These are phyloP conservation scores for Epicoccum nigrum DNA, from an alignment of 2,329 filamentous ascomycete species.

Conservation along the genomic window DNA sequence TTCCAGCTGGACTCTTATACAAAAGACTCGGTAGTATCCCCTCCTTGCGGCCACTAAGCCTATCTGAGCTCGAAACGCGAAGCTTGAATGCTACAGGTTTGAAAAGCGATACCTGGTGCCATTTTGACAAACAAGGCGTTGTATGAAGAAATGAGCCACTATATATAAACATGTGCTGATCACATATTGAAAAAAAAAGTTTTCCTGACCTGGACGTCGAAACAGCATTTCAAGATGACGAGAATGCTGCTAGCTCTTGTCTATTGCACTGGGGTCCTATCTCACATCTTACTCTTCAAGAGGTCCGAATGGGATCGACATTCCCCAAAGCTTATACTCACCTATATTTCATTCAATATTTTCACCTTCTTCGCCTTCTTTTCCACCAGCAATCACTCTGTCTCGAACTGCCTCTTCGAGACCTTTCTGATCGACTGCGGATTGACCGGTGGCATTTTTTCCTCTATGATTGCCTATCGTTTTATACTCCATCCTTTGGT, in stretches of 20 bases:
- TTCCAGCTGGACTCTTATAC: no score
- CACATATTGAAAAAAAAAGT: neutral
- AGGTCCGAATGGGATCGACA: conserved; percentile 7
- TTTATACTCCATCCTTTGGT: conserved; percentile 16
- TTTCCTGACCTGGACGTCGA: neutral
- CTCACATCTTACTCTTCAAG: neutral
- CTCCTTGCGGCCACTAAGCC: conserved; percentile 1
- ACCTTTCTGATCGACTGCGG: neutral
- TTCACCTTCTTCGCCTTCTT: neutral
- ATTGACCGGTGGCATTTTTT: neutral
- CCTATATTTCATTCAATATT: neutral
- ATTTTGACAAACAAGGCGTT: neutral
- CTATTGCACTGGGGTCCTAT: neutral
- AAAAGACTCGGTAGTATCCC: no score
- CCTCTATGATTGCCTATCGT: conserved; percentile 18
- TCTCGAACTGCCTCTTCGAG: neutral
- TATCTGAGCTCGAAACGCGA: conserved; percentile 12
- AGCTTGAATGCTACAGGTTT: neutral
- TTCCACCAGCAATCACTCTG: neutral
- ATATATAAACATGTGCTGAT: neutral
- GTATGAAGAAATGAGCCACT: neutral
- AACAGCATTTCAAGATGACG: neutral
- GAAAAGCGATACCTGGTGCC: conserved; percentile 1
- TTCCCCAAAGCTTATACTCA: neutral
- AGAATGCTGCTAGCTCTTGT: neutral